Evolutionary conservation across 2,329 filamentous ascomycete species (phyloP).

Genomic region (Akanthomyces lecanii): DNA sequence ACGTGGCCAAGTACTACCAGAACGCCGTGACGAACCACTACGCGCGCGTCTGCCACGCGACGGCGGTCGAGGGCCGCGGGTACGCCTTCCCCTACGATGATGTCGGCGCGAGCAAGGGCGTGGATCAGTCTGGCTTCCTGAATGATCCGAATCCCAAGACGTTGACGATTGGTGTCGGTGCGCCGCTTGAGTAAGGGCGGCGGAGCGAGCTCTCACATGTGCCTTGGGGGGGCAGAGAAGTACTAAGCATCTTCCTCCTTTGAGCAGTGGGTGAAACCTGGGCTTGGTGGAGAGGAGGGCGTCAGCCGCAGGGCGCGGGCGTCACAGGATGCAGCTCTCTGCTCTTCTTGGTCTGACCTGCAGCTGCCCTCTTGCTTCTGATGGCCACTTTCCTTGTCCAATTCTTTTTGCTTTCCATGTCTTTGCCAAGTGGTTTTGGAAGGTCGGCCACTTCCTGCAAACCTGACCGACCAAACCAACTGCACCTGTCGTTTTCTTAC

Average conservation of each 20-base stretch:
- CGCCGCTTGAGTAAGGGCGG: constrained; percentile 19
- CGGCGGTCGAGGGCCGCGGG: constrained; percentile 54
- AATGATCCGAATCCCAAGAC: constrained; percentile 51
- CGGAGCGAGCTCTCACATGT: no score
- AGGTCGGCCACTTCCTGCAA: background rate
- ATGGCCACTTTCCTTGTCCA: no score
- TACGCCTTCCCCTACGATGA: constrained; percentile 73
- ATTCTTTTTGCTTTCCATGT: no score
- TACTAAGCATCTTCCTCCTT: background rate
- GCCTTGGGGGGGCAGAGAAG: no score
- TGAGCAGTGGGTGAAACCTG: background rate
- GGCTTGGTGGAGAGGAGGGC: no score
- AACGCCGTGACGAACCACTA: constrained; percentile 61
- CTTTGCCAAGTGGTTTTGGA: background rate
- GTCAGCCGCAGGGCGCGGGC: no score
- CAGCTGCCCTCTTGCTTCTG: no score
- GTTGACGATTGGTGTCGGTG: constrained; percentile 55
- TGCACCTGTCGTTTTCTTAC: background rate
- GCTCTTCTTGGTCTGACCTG: no score
- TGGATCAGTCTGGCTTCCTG: constrained; percentile 60
- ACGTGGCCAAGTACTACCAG: constrained; percentile 48
- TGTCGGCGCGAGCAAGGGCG: constrained; percentile 50
- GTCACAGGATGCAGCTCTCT: no score
- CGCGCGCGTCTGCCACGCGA: constrained; percentile 58
- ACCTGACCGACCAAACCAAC: background rate